phyloP scores from a whole-genome alignment of 2,329 filamentous ascomycete genomes.

The Erysiphe pulchra region DNA sequence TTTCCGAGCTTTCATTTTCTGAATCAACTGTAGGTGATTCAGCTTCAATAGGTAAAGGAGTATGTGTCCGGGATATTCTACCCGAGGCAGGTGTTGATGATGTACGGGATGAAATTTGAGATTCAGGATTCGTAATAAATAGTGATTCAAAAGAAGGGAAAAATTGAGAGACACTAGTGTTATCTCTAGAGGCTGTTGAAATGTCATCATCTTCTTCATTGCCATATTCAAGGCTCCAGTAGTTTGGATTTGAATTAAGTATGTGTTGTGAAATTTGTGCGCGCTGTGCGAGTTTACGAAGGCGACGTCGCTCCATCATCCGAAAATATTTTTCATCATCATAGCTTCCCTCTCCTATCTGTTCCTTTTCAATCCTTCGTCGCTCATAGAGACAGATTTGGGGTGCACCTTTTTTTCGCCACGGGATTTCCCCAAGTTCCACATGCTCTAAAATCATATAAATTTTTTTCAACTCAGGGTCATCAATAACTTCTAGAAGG shows the following conservation, averaged over 20 bases:
- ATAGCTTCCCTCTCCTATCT: conserved; percentile 29
- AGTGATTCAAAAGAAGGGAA: conserved; percentile 4
- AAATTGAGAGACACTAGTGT: background rate
- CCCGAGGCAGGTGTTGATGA: conserved; percentile 10
- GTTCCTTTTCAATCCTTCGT: conserved; percentile 49
- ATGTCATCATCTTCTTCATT: conserved; percentile 23
- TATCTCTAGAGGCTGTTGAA: background rate
- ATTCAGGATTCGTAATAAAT: conserved; percentile 10
- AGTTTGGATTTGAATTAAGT: conserved; percentile 26
- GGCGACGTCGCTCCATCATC: conserved; percentile 30
- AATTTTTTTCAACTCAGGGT: conserved; percentile 87
- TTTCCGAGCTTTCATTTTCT: conserved; percentile 27
- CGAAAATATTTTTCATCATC: conserved; percentile 30
- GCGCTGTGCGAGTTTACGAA: conserved; percentile 29
- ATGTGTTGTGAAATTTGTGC: conserved; percentile 25
- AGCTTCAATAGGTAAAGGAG: conserved; percentile 15
- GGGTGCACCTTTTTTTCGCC: conserved; percentile 69
- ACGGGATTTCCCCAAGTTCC: conserved; percentile 77
- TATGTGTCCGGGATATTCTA: conserved; percentile 12
- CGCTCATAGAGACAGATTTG: conserved; percentile 69
- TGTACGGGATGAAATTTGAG: conserved; percentile 8
- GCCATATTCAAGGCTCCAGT: conserved; percentile 70
- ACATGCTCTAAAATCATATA: conserved; percentile 95
- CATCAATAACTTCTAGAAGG: conserved; percentile 88
- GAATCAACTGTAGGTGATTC: conserved; percentile 15